Evolutionary conservation across 495 filamentous ascomycete species (phyloP), one percentile per base, ranked within the genome.

Genomic region (Physcia stellaris): DNA sequence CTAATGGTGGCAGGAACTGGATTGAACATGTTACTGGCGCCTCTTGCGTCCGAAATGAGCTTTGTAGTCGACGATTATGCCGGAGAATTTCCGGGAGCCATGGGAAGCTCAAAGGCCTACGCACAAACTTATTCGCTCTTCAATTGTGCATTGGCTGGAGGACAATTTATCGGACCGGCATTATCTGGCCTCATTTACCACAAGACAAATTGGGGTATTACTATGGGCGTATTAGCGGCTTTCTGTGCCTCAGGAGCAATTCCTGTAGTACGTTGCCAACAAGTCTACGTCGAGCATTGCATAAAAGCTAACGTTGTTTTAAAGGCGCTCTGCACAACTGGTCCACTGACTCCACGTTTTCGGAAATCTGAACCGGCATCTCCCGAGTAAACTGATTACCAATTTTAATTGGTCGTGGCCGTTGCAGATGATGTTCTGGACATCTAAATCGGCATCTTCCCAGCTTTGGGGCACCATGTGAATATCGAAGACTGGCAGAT

Each of bases 111-210:
- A 4, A 12, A 17, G 2, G 17, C 35, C 6, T 38, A 24, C 35
- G 35, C 35, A 9, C 35, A 38, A 17, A 24, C 35, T 10, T 38
- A 38, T 26, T 23, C 18, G n/a, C 35, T 38, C 11, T 38, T 38
- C 12, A 26, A 27, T 23, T 10, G 10, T 9, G 35, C 18, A 1
- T 4, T 38, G 21, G 35, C 19, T 4, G 4, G 12, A 3, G 35
- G 19, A 3, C 12, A 10, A 17, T 10, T 38, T 1, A n/a, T 38
- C 12, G 35, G 21, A 26, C 35, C 35, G 18, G 21, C 19, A 6
- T 15, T 22, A 24, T 6, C 35, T 1, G 35, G 35, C 1, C 12
- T 38, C 10, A 7, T 26, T 9, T 38, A 24, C 35, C 11, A 38
- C 12, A 23, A 24, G 6, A 38, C 17, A n/a, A 24, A 13, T 23